A percentile compares a stretch with the other conserved stretches of the same genome.
These are phyloP conservation scores for Aegilops longissima DNA, from an alignment of 176 grass and related monocot species.

Conservation along the genomic window DNA sequence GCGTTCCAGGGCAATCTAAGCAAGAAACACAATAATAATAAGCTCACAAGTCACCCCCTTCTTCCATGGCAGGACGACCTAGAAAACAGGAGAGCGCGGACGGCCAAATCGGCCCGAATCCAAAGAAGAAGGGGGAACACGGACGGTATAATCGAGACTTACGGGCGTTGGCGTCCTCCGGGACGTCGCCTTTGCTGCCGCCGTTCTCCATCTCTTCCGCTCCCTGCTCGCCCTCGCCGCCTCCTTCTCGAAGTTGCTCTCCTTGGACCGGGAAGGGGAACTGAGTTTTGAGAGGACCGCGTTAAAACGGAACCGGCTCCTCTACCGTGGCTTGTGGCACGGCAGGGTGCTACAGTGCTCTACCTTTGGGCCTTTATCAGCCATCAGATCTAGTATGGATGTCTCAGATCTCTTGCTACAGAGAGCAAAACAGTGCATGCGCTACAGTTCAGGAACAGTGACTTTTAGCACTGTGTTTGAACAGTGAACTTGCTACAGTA, in stretches of 20 bases:
- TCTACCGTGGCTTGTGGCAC: no score
- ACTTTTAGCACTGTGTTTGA: no score
- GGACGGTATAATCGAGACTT: neutral
- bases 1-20: constrained; percentile 82
- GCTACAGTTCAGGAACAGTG: no score
- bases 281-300: neutral
- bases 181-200: constrained; percentile 51
- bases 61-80: neutral
- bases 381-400: no score
- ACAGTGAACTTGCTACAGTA: no score
- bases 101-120: neutral
- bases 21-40: neutral
- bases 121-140: neutral
- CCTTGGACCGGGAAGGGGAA: neutral
- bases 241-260: constrained; percentile 3
- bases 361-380: no score
- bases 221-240: neutral
- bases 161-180: constrained; percentile 86
- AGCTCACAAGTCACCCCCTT: neutral
- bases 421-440: no score
- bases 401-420: no score
- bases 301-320: neutral
- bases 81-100: neutral
- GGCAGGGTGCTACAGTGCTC: no score
- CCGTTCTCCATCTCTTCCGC: constrained; percentile 30